A percentile compares a stretch with the other conserved stretches of the same genome.
Evolutionary conservation across 495 filamentous ascomycete genomes (phyloP).

Genomic region (Neurospora sp.): DNA sequence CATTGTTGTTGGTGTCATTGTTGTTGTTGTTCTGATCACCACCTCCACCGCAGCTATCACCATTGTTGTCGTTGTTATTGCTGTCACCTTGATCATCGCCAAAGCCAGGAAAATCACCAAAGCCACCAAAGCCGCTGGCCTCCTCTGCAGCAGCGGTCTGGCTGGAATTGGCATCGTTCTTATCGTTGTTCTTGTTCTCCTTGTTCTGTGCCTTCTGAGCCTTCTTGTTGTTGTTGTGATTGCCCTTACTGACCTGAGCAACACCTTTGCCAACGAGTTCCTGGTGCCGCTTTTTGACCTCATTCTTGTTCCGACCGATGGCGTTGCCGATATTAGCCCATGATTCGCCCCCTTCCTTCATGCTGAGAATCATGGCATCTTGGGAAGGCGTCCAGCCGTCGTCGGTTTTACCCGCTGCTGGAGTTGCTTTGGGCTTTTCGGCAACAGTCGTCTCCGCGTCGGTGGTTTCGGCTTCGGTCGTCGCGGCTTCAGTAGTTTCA

Average conservation of each 20-base stretch:
- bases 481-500: neutral
- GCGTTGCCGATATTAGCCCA: slow-evolving; percentile 14
- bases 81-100: neutral
- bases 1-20: neutral
- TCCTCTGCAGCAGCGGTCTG: neutral
- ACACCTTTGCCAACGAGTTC: slow-evolving; percentile 2
- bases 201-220: neutral
- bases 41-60: neutral
- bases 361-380: slow-evolving; percentile 14
- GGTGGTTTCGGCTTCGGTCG: neutral
- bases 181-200: neutral
- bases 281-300: slow-evolving; percentile 12
- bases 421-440: neutral
- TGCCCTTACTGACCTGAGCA: neutral
- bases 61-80: neutral
- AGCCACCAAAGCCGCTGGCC: neutral
- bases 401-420: neutral
- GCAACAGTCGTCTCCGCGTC: neutral
- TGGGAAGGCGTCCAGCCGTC: slow-evolving; percentile 5
- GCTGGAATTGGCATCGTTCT: neutral
- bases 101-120: neutral
- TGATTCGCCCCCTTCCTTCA: slow-evolving; percentile 14
- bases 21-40: neutral
- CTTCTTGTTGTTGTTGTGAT: neutral
- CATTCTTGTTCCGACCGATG: slow-evolving; percentile 5